A percentile compares a stretch with the other conserved stretches of the same genome.
phyloP scores from a whole-genome alignment of 805 yeast species.

The Candida oleophila region DNA sequence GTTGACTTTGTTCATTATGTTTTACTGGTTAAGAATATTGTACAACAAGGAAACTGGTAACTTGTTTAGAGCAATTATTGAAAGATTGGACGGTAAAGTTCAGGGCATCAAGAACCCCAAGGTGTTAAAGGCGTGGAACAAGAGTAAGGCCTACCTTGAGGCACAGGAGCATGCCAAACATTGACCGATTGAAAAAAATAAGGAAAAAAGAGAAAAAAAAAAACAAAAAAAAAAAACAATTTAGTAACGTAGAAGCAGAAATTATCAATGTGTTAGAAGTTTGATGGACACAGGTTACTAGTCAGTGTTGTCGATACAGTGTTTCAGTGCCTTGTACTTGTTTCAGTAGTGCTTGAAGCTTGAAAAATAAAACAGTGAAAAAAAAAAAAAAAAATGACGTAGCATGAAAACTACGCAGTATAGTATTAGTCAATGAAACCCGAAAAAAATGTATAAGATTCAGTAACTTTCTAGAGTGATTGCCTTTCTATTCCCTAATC shows the following conservation, averaged over 20 bases:
- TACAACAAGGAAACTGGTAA: constrained; percentile 48
- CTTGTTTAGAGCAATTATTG: constrained; percentile 41
- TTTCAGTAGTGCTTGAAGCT: background rate
- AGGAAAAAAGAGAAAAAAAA: background rate
- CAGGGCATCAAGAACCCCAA: constrained; percentile 44
- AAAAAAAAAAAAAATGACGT: too few species aligned
- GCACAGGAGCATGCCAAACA: constrained; percentile 19
- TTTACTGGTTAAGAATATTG: constrained; percentile 72
- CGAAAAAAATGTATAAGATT: too few species aligned
- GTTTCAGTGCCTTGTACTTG: too few species aligned
- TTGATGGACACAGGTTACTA: too few species aligned
- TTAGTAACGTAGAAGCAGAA: too few species aligned
- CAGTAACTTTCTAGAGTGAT: too few species aligned
- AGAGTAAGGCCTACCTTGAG: constrained; percentile 27
- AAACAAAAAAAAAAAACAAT: background rate
- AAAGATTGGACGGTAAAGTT: constrained; percentile 43
- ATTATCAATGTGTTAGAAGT: too few species aligned
- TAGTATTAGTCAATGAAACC: background rate
- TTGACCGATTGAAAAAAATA: background rate
- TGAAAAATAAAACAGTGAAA: background rate
- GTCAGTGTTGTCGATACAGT: too few species aligned
- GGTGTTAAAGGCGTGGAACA: constrained; percentile 37
- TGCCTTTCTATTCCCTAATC: too few species aligned
- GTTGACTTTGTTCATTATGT: constrained; percentile 51
- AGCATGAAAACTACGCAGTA: too few species aligned